Evolutionary conservation across 371 early-diverging fungal species (phyloP).

Genomic region (Mortierella sp.): DNA sequence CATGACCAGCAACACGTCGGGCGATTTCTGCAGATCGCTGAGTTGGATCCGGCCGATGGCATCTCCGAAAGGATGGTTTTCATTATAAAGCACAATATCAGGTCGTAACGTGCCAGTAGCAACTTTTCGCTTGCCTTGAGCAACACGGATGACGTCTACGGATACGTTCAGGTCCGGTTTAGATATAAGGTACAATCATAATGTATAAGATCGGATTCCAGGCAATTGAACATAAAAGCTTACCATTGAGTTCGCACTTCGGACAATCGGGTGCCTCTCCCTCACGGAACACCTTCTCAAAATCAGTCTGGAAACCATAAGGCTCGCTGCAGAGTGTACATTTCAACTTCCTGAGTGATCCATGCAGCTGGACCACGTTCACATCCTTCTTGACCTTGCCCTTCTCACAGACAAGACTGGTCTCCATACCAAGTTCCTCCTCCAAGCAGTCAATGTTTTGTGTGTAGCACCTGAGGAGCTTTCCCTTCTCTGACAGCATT

Average conservation of each 20-base stretch:
- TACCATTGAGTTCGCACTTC: slow-evolving; percentile 70
- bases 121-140: slow-evolving; percentile 78
- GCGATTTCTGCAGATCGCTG: slow-evolving; percentile 76
- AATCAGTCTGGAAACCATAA: slow-evolving; percentile 68
- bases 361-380: slow-evolving; percentile 92
- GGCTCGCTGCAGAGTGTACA: slow-evolving; percentile 84
- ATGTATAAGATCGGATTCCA: no score
- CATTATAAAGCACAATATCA: slow-evolving; percentile 97
- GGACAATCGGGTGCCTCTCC: slow-evolving; percentile 86
- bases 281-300: slow-evolving; percentile 66
- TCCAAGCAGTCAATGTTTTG: slow-evolving; percentile 99
- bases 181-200: neutral
- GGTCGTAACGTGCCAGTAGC: slow-evolving; percentile 92
- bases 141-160: slow-evolving; percentile 61
- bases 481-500: slow-evolving; percentile 74
- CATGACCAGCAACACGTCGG: slow-evolving; percentile 96
- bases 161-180: no score
- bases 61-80: slow-evolving; percentile 92
- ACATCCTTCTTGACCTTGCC: slow-evolving; percentile 53
- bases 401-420: slow-evolving; percentile 47
- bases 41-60: slow-evolving; percentile 78
- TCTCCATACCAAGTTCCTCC: slow-evolving; percentile 65
- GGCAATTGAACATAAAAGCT: neutral
- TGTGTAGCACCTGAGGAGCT: slow-evolving; percentile 91
- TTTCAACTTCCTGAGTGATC: slow-evolving; percentile 84